Base-by-base conservation (phyloP, 2,329 filamentous ascomycete genomes). In the Fonsecaea nubica region DNA sequence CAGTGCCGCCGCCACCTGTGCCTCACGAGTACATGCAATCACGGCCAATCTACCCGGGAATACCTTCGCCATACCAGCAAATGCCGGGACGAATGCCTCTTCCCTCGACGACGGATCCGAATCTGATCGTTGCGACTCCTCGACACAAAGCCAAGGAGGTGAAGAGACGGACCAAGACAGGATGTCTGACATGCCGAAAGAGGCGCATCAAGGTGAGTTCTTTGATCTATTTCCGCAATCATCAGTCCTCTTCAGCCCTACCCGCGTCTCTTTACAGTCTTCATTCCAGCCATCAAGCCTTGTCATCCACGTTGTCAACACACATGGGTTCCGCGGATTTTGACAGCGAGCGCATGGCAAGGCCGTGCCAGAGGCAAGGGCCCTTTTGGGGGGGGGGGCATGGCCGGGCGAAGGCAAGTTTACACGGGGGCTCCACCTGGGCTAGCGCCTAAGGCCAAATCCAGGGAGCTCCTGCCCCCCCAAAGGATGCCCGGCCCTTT, bases 161-260 rank as follows among this genome's bases (percentile, higher is more conserved):
- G 77, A 92, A 92, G 81, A 84, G 89, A 72, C 84, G 90, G 75
- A 92, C 90, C 64, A 91, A 91, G 80, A 91, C 88, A 1, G 88
- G 88, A n/a, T 92, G 89, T 78, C 76, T 88, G 73, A 88, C 86
- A 25, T 88, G 86, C 78, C 81, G 86, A 74, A 87, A 87, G 77
- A 83, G 89, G 73, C 83, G 89, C 80, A 92, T 92, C 78, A 92
- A 92, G 88, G 89, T 91, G 80, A 78, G 85, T 66, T 53, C 52
- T 59, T 42, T 50, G 62, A 18, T 75, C 21, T 18, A 58, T 52
- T 48, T 45, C 58, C 64, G 50, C 55, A 30, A 32, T 32, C 40
- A 15, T 30, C 21, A 18, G 13, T 15, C 60, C 40, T 13, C 42
- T 62, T 54, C 62, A 58, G 67, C 64, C 56, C 61, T 58, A 63